Base-by-base conservation (phyloP, 2,329 filamentous ascomycete genomes). In the Colletotrichum sidae region DNA sequence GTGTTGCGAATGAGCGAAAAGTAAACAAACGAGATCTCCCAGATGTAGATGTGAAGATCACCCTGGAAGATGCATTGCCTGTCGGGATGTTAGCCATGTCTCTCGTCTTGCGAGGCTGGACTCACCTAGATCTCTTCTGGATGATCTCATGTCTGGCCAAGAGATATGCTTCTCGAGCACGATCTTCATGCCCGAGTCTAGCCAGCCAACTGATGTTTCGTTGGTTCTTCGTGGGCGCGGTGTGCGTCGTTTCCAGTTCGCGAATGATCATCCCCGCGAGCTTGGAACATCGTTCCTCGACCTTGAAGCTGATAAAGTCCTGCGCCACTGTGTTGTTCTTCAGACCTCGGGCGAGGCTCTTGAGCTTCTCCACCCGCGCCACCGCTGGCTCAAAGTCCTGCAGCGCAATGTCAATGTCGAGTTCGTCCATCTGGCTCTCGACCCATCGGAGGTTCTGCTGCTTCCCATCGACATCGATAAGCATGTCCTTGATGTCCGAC, bases 371-470 rank as follows among this genome's bases (percentile, higher is more conserved):
- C 1, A 97, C 91, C 37, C 90, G 88, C 6, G 86, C 84, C 0
- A 98, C 96, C 0, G 96, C 92, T 17, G 90, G 87, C 72, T 97
- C 94, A 69, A 97, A 96, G 46, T 88, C 87, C 75, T 98, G 95
- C 55, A 97, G 84, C 0, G 96, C 95, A 72, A 99, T 94, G 72
- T 97, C 91, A 71, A 98, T 98, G 73, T 99, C 96, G 6, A 99
- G 87, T 73, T 97, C 93, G 74, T 99, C 96, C 77, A 99, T 92
- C 78, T 98, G 93, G 56, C 90, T 89, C 76, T 99, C 96, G 0
- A 99, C 93, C 93, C 93, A 97, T 57, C 95, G 92, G 51, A 99
- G 85, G 75, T 96, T 97, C 75, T 98, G 93, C 77, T 97, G 94
- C 73, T 97, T 97, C 53, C 96, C 96, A 72, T 98, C 96, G 12